Conservation (phyloP, 495 filamentous ascomycete species). For the Talaromyces wortmannii region DNA sequence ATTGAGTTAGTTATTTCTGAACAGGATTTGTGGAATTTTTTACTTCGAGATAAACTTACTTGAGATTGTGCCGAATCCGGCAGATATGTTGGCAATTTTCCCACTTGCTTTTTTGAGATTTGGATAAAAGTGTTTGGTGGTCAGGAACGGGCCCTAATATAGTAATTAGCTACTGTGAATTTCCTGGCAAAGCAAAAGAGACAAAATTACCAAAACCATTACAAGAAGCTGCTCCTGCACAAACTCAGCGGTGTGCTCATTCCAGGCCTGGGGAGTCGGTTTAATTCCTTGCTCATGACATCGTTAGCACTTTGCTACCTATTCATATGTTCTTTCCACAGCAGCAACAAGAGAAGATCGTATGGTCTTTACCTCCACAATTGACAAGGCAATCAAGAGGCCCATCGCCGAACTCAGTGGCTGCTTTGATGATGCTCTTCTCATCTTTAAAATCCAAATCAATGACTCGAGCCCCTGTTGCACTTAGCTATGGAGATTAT, state of each 20-base stretch:
- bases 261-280: not conserved
- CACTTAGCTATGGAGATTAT: not conserved
- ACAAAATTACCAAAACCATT: not conserved
- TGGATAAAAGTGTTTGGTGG: not conserved
- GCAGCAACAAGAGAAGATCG: no score
- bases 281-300: no score
- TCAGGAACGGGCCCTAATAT: not conserved
- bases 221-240: not conserved
- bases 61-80: no score
- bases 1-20: no score
- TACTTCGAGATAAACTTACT: no score
- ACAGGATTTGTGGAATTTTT: no score
- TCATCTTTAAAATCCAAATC: not conserved
- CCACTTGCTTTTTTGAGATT: not conserved
- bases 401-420: not conserved
- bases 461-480: not conserved
- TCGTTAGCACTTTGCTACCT: no score
- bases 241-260: not conserved
- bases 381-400: not conserved
- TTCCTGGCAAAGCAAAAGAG: no score
- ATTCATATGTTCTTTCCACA: no score
- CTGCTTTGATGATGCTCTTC: not conserved
- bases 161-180: no score
- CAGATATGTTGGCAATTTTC: not conserved
- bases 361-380: not conserved